These are phyloP conservation scores for Blastobotrys peoriensis DNA, from an alignment of 805 yeast genomes.

Conservation along the genomic window DNA sequence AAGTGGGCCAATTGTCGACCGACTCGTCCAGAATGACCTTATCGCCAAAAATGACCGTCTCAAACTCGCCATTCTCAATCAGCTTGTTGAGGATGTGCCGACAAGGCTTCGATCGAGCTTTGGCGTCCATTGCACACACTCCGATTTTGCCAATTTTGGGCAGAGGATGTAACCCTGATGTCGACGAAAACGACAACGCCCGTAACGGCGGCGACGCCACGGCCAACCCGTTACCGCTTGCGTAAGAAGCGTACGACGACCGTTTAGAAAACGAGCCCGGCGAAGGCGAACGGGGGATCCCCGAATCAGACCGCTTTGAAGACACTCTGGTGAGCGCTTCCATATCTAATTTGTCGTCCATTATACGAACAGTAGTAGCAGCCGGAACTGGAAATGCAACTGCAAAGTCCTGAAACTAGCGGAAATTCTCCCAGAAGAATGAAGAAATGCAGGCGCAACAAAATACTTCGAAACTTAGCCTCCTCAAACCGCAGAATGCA, in stretches of 20 bases:
- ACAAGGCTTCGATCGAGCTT: slow-evolving; percentile 93
- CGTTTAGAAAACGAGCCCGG: background rate
- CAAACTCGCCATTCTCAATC: slow-evolving; percentile 91
- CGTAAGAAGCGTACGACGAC: background rate
- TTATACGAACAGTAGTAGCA: too few relatives aligned
- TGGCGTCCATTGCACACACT: slow-evolving; percentile 98
- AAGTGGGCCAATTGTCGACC: slow-evolving; percentile 97
- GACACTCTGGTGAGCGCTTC: background rate
- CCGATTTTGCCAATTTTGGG: slow-evolving; percentile 80
- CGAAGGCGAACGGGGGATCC: background rate
- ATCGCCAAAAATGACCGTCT: slow-evolving; percentile 94
- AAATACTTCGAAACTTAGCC: too few relatives aligned
- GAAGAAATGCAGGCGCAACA: too few relatives aligned
- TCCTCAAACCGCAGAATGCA: too few relatives aligned
- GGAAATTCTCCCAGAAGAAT: too few relatives aligned
- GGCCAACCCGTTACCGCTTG: background rate
- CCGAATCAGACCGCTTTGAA: background rate
- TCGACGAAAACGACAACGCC: background rate
- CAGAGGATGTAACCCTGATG: slow-evolving; percentile 1
- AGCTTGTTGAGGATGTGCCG: slow-evolving; percentile 81
- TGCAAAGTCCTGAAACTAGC: too few relatives aligned
- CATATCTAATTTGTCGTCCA: too few relatives aligned
- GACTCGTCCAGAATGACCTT: slow-evolving; percentile 90
- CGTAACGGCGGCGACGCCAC: background rate
- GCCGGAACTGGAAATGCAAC: too few relatives aligned